These are phyloP conservation scores for Polyporus arcularius DNA, from an alignment of 768 basidiomycete species.

Conservation along the genomic window DNA sequence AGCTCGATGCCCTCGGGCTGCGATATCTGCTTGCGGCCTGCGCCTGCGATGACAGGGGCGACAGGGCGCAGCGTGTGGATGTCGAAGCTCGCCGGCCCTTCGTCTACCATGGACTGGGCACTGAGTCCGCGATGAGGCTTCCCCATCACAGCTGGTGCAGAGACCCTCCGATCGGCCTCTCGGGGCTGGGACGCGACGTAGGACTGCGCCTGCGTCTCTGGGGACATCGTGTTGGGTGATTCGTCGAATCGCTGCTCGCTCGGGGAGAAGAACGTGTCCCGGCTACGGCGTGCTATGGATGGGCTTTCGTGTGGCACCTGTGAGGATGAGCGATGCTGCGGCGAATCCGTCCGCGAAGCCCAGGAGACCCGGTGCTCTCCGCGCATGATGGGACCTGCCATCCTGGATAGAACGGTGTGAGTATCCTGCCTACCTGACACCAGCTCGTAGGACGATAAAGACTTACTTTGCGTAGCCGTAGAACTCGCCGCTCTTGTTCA, in stretches of 20 bases:
- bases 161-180: constrained; percentile 18
- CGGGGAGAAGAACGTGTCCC: constrained; percentile 35
- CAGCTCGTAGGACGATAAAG: neutral
- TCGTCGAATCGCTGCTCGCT: constrained; percentile 43
- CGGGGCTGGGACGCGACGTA: constrained; percentile 24
- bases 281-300: constrained; percentile 5
- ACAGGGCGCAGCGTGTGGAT: neutral
- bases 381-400: constrained; percentile 64
- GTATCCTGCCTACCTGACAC: neutral
- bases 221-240: constrained; percentile 40
- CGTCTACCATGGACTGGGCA: constrained; percentile 33
- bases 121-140: constrained; percentile 36
- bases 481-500: constrained; percentile 93
- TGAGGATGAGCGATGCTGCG: constrained; percentile 28
- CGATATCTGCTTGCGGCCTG: neutral
- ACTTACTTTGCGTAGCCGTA: constrained; percentile 86
- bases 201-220: constrained; percentile 18
- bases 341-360: constrained; percentile 47
- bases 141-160: constrained; percentile 59
- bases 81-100: constrained; percentile 17
- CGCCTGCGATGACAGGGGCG: constrained; percentile 11
- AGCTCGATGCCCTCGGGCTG: constrained; percentile 37
- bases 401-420: constrained; percentile 43
- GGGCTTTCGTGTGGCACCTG: constrained; percentile 18
- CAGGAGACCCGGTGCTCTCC: constrained; percentile 56